Evolutionary conservation across 257 asterid genomes (phyloP), one percentile per base, ranked within the genome.

Genomic region (Cynanchum wilfordii): DNA sequence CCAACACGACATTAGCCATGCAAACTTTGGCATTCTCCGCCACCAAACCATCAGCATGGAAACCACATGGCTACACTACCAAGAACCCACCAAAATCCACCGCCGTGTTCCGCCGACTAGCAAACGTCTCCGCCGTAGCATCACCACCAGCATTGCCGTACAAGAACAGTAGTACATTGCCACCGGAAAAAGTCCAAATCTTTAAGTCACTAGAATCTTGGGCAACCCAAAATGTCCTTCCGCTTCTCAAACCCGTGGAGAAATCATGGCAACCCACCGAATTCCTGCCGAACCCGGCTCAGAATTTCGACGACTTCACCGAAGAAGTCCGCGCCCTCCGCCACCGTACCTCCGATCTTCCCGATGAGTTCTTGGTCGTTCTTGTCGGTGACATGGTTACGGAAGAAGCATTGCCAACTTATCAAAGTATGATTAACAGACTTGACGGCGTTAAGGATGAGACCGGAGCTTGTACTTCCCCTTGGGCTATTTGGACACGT

Each of bases 401-500:
- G 6, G 66, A 59, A 29, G 66, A 59, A 1, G 66, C 66, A 29
- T 59, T 59, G 66, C 66, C 66, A 4, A 65, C 70, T 33, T 65
- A 65, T 42, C 70, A 65, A 29, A 65, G 51, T 3, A 65, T 65
- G 70, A 36, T 65, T 17, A 65, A 65, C 30, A 65, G 50, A 38
- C 51, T 65, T 65, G 70, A 65, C 7, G 70, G 52, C 2, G 51
- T 42, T 17, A 25, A 20, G 10, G 70, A 65, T 22, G 51, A 38
- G 30, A 65, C 70, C 2, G 70, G 70, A 1, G 51, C 70, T n/a
- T 38, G 70, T 22, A 29, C 51, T 0, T 36, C 51, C 52, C 70
- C 70, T 3, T 65, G 70, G 70, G 70, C 70, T 17, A 19, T 27
- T 9, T 65, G 70, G 70, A 65, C 70, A n/a, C 47, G 70, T 2